Base-by-base conservation (phyloP, 495 filamentous ascomycete species). In the Aspergillus heteromorphus region DNA sequence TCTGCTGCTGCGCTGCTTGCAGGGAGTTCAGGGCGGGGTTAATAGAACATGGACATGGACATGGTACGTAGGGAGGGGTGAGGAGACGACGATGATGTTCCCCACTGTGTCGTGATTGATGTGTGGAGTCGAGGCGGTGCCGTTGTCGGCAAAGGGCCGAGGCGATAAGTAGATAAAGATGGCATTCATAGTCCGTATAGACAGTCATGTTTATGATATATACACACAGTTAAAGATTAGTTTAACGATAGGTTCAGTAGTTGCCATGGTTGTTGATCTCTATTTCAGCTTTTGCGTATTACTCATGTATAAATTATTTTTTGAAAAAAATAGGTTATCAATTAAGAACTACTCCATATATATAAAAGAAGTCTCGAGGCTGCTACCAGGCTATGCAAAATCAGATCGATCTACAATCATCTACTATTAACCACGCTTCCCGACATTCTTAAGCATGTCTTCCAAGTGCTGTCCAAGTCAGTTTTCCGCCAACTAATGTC, bases 371-470 rank as follows among this genome's bases (percentile, higher is more conserved):
- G 4, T 14, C 2, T 17, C 10, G 4, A 10, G 4, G 7, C 23
- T 27, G 23, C 23, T 27, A 27, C n/a, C n/a, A 45, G 17, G 18
- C 18, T 19, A 45, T 25, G 20, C 27, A 29, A 47, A 17, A 14
- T 23, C 11, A 25, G 27, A n/a, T 11, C 27, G 18, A 34, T 30
- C 18, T 38, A 42, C 36, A 38, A 34, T 42, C 29, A 19, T 45
- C 42, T n/a, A n/a, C 10, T 6, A 30, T 18, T 31, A 57, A 20
- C 40, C 45, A 62, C 73, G 69, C 60, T 72, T 69, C 50, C 65
- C 69, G 49, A 63, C 66, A 51, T 64, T 73, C 67, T 72, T 74
- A 17, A 77, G 63, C 72, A 75, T 73, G 47, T 74, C 70, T 7
- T 75, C 69, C 53, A 77, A 66, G 64, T 76, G 74, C 73, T 76